These are phyloP conservation scores for Phytopythium boreale DNA, from an alignment of 352 stramenopile species.

Conservation along the genomic window DNA sequence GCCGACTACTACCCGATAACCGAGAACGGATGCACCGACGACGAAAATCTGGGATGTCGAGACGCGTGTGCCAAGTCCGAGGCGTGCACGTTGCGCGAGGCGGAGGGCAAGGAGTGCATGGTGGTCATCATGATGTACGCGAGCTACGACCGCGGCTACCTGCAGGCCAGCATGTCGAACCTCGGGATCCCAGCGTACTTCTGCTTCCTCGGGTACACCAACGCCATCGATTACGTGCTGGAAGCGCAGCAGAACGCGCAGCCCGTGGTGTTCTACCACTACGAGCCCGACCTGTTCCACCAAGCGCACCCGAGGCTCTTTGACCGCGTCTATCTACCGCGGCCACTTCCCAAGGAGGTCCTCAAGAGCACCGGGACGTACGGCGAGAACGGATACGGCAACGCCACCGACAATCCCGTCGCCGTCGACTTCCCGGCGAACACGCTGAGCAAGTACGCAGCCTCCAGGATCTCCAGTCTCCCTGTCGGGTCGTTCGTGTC, in stretches of 20 bases:
- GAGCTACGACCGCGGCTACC: slow-evolving; percentile 37
- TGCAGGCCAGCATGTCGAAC: slow-evolving; percentile 43
- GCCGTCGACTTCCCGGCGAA: slow-evolving; percentile 37
- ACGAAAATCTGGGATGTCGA: slow-evolving; percentile 36
- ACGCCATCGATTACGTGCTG: slow-evolving; percentile 29
- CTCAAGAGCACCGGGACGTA: slow-evolving; percentile 28
- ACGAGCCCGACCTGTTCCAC: slow-evolving; percentile 45
- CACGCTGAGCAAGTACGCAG: slow-evolving; percentile 31
- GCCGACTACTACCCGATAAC: slow-evolving; percentile 25
- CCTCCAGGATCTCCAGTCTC: slow-evolving; percentile 7
- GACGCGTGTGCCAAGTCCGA: slow-evolving; percentile 39
- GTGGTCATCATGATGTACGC: slow-evolving; percentile 43
- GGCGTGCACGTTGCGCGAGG: slow-evolving; percentile 42
- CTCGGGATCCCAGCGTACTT: slow-evolving; percentile 55
- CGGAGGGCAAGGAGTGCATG: slow-evolving; percentile 27
- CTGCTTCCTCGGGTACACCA: slow-evolving; percentile 48
- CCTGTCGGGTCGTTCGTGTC: slow-evolving; percentile 24
- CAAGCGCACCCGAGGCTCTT: slow-evolving; percentile 28
- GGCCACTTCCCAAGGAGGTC: slow-evolving; percentile 20
- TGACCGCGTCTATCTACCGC: slow-evolving; percentile 39
- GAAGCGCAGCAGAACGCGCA: slow-evolving; percentile 15
- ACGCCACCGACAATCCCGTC: slow-evolving; percentile 38
- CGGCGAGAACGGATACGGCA: slow-evolving; percentile 46
- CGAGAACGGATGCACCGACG: slow-evolving; percentile 14
- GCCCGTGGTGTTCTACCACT: slow-evolving; percentile 53